Percentiles rank a stretch among this genome's conserved stretches.
Conservation (phyloP, 176 grass and related monocot species). For the Oryza coarctata region DNA sequence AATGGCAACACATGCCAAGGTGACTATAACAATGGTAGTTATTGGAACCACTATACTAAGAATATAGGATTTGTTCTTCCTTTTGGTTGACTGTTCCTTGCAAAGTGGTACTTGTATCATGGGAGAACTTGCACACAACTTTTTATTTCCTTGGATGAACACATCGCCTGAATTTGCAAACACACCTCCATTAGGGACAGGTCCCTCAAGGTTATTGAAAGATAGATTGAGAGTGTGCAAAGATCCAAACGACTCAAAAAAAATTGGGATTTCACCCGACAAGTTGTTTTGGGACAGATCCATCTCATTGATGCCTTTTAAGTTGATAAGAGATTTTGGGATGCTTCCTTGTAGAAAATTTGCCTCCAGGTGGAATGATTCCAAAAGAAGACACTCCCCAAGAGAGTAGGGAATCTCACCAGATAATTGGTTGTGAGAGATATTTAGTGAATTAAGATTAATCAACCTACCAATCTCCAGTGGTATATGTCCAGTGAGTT, state of each 20-base stretch:
- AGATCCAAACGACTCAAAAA: conserved; percentile 12
- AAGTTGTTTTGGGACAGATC: conserved; percentile 47
- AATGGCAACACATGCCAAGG: not conserved
- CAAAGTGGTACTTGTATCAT: not conserved
- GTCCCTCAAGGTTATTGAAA: conserved; percentile 42
- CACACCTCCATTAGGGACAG: conserved; percentile 26
- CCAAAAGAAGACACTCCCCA: conserved; percentile 23
- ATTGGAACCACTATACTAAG: not conserved
- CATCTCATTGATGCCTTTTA: conserved; percentile 8
- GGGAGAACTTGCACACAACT: not conserved
- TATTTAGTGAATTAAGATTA: conserved; percentile 25
- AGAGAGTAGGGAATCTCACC: conserved; percentile 45
- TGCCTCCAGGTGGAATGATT: conserved; percentile 29
- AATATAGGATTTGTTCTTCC: not conserved
- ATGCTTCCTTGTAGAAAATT: conserved; percentile 39
- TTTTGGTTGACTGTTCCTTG: not conserved
- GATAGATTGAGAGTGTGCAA: conserved; percentile 37
- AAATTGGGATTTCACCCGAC: conserved; percentile 34
- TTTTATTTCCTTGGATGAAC: conserved; percentile 28
- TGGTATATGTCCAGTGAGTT: conserved; percentile 32
- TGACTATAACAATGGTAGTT: not conserved
- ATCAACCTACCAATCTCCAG: conserved; percentile 24
- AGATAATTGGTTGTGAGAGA: conserved; percentile 24
- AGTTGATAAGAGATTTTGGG: not conserved
- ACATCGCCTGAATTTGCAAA: not conserved